Percentiles rank a stretch among this genome's conserved stretches.
Conservation (phyloP, 345 rosid species). For the Camelina neglecta region DNA sequence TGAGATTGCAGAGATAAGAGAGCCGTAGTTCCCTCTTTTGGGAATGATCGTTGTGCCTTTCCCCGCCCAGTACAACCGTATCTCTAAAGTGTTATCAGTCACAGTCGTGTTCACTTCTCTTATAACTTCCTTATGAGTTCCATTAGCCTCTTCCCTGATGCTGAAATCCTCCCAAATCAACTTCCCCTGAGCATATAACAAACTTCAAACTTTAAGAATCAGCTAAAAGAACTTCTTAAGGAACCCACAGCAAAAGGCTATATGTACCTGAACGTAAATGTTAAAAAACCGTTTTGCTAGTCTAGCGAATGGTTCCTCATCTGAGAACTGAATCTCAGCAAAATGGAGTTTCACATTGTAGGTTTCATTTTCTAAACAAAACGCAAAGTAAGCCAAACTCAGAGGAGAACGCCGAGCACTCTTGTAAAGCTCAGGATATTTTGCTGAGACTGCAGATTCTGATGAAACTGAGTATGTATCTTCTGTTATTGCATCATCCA, state of each 20-base stretch:
- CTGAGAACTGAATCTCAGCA: conserved; percentile 65
- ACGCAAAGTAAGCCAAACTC: conserved; percentile 62
- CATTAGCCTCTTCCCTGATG: conserved; percentile 53
- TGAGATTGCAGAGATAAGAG: conserved; percentile 72
- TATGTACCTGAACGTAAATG: conserved; percentile 44
- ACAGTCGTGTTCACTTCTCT: conserved; percentile 46
- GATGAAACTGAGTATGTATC: conserved; percentile 37
- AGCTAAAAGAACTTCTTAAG: neutral
- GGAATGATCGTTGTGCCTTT: conserved; percentile 68
- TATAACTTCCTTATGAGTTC: conserved; percentile 47
- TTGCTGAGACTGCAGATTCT: conserved; percentile 33
- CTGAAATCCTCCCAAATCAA: conserved; percentile 56
- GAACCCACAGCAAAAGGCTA: neutral
- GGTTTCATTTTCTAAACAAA: conserved; percentile 62
- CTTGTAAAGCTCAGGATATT: conserved; percentile 47
- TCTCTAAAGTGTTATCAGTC: conserved; percentile 51
- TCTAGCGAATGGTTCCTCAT: conserved; percentile 50
- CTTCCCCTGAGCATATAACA: conserved; percentile 47
- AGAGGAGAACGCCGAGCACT: conserved; percentile 66
- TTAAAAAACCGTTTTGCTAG: conserved; percentile 66
- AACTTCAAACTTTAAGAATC: neutral
- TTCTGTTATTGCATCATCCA: conserved; percentile 44
- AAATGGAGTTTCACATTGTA: conserved; percentile 71
- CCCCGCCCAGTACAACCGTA: conserved; percentile 71
- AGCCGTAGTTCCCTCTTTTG: conserved; percentile 57